phyloP scores from a whole-genome alignment of 129 eudicot genomes.

The Glebionis coronaria region DNA sequence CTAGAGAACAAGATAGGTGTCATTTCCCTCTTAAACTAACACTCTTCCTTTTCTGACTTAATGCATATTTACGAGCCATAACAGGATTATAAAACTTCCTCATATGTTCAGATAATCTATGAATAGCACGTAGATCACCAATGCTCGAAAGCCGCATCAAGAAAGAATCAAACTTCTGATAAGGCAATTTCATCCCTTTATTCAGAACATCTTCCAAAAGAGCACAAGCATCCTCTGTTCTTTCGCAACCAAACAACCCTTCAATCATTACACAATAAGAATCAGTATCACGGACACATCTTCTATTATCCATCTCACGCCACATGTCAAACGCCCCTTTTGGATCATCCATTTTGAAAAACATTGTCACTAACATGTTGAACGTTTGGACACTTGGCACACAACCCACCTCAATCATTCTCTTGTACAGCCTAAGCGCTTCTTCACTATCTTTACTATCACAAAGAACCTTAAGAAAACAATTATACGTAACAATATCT shows the following conservation, averaged over 20 bases:
- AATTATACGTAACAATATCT: slow-evolving; percentile 86
- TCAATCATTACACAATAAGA: slow-evolving; percentile 87
- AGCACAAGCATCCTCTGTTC: slow-evolving; percentile 47
- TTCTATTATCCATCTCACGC: slow-evolving; percentile 67
- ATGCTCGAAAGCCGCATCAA: slow-evolving; percentile 57
- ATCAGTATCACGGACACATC: slow-evolving; percentile 57
- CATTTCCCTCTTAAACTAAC: slow-evolving; percentile 64
- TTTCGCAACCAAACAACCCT: slow-evolving; percentile 68
- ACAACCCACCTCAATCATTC: slow-evolving; percentile 65
- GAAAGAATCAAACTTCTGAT: slow-evolving; percentile 66
- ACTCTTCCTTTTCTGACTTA: slow-evolving; percentile 71
- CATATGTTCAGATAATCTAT: slow-evolving; percentile 81
- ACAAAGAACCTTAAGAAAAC: slow-evolving; percentile 88
- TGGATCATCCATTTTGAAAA: slow-evolving; percentile 52
- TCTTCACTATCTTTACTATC: slow-evolving; percentile 61
- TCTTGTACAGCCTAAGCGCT: slow-evolving; percentile 51
- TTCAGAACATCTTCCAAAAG: slow-evolving; percentile 65
- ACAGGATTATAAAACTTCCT: slow-evolving; percentile 85
- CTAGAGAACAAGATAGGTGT: not conserved
- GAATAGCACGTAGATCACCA: slow-evolving; percentile 73
- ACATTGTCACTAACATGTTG: slow-evolving; percentile 75
- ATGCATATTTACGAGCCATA: slow-evolving; percentile 83
- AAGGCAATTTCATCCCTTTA: slow-evolving; percentile 74
- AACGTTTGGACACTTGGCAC: slow-evolving; percentile 81
- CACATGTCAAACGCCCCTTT: slow-evolving; percentile 70